Conservation (phyloP, 495 filamentous ascomycete species). For the Trichoderma parareesei region DNA sequence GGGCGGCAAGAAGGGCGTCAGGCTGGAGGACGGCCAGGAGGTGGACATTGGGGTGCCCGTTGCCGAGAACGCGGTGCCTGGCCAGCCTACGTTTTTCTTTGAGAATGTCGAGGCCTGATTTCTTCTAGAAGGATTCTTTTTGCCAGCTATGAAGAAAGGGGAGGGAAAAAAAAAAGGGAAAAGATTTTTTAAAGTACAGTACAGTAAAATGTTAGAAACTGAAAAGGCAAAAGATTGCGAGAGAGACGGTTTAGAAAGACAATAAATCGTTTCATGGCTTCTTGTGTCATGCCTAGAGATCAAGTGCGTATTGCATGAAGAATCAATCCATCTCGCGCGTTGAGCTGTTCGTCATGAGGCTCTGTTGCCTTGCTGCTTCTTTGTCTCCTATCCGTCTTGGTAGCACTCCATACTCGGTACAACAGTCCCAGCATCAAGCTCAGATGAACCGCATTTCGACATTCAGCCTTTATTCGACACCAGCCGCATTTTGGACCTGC, state of each 20-base stretch:
- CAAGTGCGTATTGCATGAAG: too few relatives aligned
- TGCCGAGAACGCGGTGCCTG: constrained; percentile 69
- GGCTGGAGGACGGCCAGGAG: constrained; percentile 41
- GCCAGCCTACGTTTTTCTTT: constrained; percentile 68
- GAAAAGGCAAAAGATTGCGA: neutral
- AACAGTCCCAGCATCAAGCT: too few relatives aligned
- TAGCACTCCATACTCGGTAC: too few relatives aligned
- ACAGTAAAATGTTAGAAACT: neutral
- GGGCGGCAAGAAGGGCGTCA: constrained; percentile 56
- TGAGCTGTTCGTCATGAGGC: too few relatives aligned
- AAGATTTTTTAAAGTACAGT: neutral
- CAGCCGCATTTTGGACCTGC: too few relatives aligned
- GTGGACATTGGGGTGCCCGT: constrained; percentile 47
- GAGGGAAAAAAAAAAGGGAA: constrained; percentile 6
- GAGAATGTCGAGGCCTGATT: constrained; percentile 52
- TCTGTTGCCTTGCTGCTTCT: too few relatives aligned
- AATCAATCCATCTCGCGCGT: too few relatives aligned
- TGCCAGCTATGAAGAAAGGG: neutral
- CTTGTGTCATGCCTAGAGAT: too few relatives aligned
- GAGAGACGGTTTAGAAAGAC: neutral
- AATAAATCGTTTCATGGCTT: too few relatives aligned
- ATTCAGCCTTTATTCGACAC: too few relatives aligned
- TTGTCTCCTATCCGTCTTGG: too few relatives aligned
- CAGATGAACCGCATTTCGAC: too few relatives aligned
- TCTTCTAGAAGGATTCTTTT: neutral